Conservation (phyloP, 2,329 filamentous ascomycete genomes). For the Orbilia javanica region DNA sequence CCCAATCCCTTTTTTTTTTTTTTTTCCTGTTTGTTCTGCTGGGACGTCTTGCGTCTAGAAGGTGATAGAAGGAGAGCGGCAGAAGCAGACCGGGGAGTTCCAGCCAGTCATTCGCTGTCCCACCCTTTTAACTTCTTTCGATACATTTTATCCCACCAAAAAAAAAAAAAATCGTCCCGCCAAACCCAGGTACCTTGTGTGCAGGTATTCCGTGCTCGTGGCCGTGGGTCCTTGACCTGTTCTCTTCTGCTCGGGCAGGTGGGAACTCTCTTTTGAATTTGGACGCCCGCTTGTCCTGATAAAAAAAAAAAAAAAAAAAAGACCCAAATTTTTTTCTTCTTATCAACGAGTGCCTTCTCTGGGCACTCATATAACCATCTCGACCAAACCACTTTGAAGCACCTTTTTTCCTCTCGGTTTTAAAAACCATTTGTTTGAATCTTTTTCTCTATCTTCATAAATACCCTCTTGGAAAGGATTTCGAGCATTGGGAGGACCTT, state of each 20-base stretch:
- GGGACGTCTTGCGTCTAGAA: slow-evolving; percentile 18
- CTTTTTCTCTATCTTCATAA: slow-evolving; percentile 24
- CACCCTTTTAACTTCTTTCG: slow-evolving; percentile 29
- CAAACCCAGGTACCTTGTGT: slow-evolving; percentile 42
- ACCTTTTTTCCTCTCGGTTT: slow-evolving; percentile 37
- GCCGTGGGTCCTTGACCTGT: slow-evolving; percentile 19
- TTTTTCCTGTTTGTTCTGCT: background rate
- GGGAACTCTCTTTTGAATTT: slow-evolving; percentile 32
- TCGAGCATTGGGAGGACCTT: slow-evolving; percentile 9
- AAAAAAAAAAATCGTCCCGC: slow-evolving; percentile 41
- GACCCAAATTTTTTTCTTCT: slow-evolving; percentile 31
- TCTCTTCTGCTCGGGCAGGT: slow-evolving; percentile 25
- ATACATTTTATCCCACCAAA: slow-evolving; percentile 15
- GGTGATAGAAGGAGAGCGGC: slow-evolving; percentile 14
- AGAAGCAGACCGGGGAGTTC: slow-evolving; percentile 14
- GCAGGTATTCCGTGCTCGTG: slow-evolving; percentile 25
- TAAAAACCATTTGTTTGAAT: slow-evolving; percentile 18
- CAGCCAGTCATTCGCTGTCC: slow-evolving; percentile 27
- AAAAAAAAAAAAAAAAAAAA: slow-evolving; percentile 18
- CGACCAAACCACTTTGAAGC: slow-evolving; percentile 20
- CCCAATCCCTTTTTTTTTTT: slow-evolving; percentile 6
- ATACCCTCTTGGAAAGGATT: background rate
- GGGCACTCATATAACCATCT: slow-evolving; percentile 33
- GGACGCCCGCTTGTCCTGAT: slow-evolving; percentile 48
- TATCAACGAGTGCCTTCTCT: slow-evolving; percentile 34